Evolutionary conservation across 805 yeast genomes (phyloP).

Genomic region (Monosporozyma aquatica): DNA sequence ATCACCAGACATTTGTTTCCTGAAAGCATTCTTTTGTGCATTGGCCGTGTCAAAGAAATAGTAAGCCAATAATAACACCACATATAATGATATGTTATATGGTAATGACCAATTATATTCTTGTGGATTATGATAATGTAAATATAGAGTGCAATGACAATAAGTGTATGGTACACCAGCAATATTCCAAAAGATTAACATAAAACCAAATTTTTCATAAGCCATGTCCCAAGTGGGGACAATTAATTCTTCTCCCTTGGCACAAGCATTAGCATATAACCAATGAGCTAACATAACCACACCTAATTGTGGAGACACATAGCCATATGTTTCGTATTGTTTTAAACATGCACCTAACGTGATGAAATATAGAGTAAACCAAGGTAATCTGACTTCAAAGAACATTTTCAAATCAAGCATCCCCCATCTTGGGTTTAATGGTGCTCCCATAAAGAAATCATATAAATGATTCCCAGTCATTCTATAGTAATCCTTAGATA

Average conservation of each 20-base stretch:
- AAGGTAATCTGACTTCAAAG: slow-evolving; percentile 93
- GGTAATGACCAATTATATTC: slow-evolving; percentile 67
- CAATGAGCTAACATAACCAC: slow-evolving; percentile 78
- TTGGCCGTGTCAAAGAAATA: slow-evolving; percentile 92
- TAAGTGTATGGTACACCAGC: slow-evolving; percentile 99
- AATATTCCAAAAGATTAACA: slow-evolving; percentile 97
- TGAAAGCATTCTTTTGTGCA: slow-evolving; percentile 89
- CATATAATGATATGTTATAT: slow-evolving; percentile 51
- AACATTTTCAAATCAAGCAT: slow-evolving; percentile 91
- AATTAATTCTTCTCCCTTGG: slow-evolving; percentile 94
- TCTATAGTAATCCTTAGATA: slow-evolving; percentile 72
- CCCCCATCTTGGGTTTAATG: slow-evolving; percentile 91
- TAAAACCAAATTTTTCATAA: slow-evolving; percentile 97
- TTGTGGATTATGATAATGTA: slow-evolving; percentile 72
- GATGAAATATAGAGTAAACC: slow-evolving; percentile 82
- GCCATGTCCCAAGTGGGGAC: slow-evolving; percentile 99
- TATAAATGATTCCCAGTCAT: slow-evolving; percentile 87
- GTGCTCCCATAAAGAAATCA: slow-evolving; percentile 96
- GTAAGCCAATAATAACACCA: slow-evolving; percentile 58
- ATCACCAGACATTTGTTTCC: slow-evolving; percentile 78
- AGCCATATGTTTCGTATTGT: slow-evolving; percentile 78
- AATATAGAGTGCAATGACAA: slow-evolving; percentile 82
- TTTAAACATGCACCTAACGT: slow-evolving; percentile 64
- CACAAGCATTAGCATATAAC: slow-evolving; percentile 92
- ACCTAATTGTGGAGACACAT: slow-evolving; percentile 64